These are phyloP conservation scores for Paramecium tetraurelia DNA, from an alignment of 73 alveolate genomes.

Conservation along the genomic window DNA sequence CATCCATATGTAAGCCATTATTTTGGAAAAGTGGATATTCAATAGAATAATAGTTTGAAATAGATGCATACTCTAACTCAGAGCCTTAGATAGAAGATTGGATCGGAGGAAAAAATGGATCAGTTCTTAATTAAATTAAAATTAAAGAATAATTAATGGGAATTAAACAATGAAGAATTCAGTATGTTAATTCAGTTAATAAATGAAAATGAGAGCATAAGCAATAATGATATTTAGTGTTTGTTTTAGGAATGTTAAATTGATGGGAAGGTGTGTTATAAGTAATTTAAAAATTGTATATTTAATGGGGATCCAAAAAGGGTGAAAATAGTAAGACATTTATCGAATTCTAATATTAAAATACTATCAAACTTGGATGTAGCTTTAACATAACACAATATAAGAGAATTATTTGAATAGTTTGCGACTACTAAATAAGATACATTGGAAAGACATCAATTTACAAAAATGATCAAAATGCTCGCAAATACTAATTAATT, in stretches of 20 bases:
- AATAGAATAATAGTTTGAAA: neutral
- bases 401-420: neutral
- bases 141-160: neutral
- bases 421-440: constrained; percentile 39
- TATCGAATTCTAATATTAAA: constrained; percentile 5
- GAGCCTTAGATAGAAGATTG: constrained; percentile 21
- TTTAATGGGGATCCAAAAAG: neutral
- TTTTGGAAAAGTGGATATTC: neutral
- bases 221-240: neutral
- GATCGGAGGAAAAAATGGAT: neutral
- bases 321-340: neutral
- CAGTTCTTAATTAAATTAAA: neutral
- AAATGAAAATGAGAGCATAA: neutral
- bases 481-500: neutral
- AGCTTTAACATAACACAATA: neutral
- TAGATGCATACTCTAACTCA: neutral
- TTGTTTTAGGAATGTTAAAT: neutral
- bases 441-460: constrained; percentile 17
- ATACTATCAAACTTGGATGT: neutral
- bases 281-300: neutral
- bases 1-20: constrained; percentile 37
- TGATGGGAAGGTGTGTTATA: neutral
- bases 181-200: neutral
- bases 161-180: neutral
- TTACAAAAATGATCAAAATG: constrained; percentile 9